Conservation (phyloP, 768 basidiomycete genomes). For the Sutorius australiensis region DNA sequence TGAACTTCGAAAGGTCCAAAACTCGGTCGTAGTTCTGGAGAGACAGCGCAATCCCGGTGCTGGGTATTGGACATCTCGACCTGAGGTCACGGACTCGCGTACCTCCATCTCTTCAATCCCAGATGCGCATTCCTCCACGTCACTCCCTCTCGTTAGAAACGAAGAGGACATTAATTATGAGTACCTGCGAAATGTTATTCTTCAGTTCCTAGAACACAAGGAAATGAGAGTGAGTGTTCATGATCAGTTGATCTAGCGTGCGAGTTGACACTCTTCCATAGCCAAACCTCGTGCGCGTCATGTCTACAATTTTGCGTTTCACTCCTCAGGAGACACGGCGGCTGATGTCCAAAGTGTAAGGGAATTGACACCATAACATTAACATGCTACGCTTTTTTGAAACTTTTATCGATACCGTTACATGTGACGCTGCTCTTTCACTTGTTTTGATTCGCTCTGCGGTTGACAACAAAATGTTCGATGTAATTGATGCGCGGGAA, state of each 20-base stretch:
- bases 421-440: background rate
- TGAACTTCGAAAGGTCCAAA: slow-evolving; percentile 93
- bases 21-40: slow-evolving; percentile 85
- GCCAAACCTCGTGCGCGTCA: slow-evolving; percentile 87
- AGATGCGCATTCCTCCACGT: slow-evolving; percentile 35
- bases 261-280: slow-evolving; percentile 28
- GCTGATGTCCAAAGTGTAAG: slow-evolving; percentile 79
- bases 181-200: slow-evolving; percentile 91
- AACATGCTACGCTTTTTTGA: background rate
- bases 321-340: slow-evolving; percentile 93
- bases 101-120: slow-evolving; percentile 43
- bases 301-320: slow-evolving; percentile 90
- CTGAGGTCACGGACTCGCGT: slow-evolving; percentile 32
- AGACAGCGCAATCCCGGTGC: slow-evolving; percentile 90
- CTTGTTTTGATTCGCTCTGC: background rate
- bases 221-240: slow-evolving; percentile 83
- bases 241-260: background rate
- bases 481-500: no score
- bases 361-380: slow-evolving; percentile 7
- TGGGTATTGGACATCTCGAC: slow-evolving; percentile 77
- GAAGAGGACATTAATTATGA: slow-evolving; percentile 96
- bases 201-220: slow-evolving; percentile 97
- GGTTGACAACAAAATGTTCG: background rate
- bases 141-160: slow-evolving; percentile 36
- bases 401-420: slow-evolving; percentile 1